Evolutionary conservation across 225 moss, liverwort and hornwort species (phyloP).

Genomic region (Marchantia paleacea): DNA sequence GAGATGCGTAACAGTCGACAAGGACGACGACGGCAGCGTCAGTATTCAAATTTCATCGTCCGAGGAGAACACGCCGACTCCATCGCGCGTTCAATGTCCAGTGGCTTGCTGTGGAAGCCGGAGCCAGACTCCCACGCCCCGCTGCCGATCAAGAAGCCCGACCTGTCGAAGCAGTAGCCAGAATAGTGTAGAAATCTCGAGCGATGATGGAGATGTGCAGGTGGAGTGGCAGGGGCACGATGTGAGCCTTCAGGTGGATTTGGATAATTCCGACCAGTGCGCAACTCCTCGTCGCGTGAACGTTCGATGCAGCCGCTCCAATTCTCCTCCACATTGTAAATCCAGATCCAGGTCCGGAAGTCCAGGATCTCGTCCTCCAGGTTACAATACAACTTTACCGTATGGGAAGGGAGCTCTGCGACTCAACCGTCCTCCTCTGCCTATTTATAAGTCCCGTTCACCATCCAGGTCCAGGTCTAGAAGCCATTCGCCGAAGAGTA

Average conservation of each 20-base stretch:
- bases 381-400: not conserved
- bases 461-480: conserved; percentile 16
- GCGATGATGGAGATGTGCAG: conserved; percentile 7
- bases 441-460: not conserved
- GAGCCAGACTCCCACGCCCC: not conserved
- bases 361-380: not conserved
- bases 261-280: conserved; percentile 3
- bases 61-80: not conserved
- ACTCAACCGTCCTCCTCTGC: not conserved
- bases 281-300: conserved; percentile 33
- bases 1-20: conserved; percentile 3
- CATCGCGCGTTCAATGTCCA: not conserved
- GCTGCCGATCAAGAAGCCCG: not conserved
- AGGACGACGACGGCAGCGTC: conserved; percentile 10
- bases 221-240: conserved; percentile 27
- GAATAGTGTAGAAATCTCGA: conserved; percentile 19
- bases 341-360: not conserved
- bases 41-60: conserved; percentile 9
- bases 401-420: not conserved
- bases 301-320: conserved; percentile 21
- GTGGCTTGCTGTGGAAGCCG: not conserved
- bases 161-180: not conserved
- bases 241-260: conserved; percentile 21
- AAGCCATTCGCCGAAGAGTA: conserved; percentile 6
- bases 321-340: not conserved